Conservation (phyloP, 148 eudicot genomes). For the Talinum fruticosum region DNA sequence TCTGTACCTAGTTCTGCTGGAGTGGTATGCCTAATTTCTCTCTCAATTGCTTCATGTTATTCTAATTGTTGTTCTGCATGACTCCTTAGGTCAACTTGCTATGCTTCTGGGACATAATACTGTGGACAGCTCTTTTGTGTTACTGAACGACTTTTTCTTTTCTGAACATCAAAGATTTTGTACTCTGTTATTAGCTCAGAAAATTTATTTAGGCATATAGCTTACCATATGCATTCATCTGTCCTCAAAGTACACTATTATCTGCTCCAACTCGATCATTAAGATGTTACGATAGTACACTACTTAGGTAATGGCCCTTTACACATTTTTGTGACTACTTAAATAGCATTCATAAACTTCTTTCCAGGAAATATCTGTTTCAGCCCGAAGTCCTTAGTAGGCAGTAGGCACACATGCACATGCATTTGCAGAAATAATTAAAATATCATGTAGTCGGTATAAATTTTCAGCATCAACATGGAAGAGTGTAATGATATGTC, state of each 20-base stretch:
- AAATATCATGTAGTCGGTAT: no score
- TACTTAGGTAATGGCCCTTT: background rate
- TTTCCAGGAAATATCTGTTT: background rate
- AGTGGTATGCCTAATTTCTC: conserved; percentile 47
- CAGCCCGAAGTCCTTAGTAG: background rate
- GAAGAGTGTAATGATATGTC: no score
- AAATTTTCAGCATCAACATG: no score
- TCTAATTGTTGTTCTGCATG: background rate
- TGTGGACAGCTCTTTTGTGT: no score
- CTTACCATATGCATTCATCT: background rate
- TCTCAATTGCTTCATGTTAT: background rate
- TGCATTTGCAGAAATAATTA: background rate
- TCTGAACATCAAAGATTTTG: background rate
- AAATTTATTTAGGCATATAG: background rate
- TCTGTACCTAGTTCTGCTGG: conserved; percentile 74
- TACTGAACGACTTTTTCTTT: background rate
- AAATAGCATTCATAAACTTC: background rate
- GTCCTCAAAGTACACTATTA: background rate
- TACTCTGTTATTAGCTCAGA: background rate
- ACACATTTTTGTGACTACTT: background rate
- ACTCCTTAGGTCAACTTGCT: background rate
- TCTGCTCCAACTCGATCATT: background rate
- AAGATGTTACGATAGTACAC: background rate
- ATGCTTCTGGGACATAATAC: no score
- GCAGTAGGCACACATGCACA: background rate